Conservation (phyloP, 176 grass and related monocot species). For the Cenchrus purpureus region DNA sequence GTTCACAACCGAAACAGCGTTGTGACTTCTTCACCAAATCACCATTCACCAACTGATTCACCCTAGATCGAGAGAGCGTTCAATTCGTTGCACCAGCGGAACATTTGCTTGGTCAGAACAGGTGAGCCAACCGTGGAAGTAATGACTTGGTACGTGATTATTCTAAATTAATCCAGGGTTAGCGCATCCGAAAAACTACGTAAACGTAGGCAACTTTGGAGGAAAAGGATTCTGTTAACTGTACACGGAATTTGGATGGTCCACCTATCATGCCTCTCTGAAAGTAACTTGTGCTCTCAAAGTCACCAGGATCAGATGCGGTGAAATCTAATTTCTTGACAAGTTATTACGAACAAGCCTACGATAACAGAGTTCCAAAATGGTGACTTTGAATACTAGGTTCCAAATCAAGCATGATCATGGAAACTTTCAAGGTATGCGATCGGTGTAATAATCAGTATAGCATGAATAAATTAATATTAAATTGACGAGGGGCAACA, state of each 20-base stretch:
- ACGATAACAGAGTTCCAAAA: no score
- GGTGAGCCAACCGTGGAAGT: slow-evolving; percentile 34
- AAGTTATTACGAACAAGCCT: background rate
- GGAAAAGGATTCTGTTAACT: background rate
- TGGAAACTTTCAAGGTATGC: background rate
- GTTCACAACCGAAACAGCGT: background rate
- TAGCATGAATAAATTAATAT: background rate
- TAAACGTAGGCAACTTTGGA: slow-evolving; percentile 25
- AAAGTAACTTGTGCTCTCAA: background rate
- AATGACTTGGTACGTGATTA: slow-evolving; percentile 21
- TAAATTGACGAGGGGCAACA: background rate
- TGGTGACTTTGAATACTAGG: background rate
- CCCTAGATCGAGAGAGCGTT: no score
- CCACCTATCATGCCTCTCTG: background rate
- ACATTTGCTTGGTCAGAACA: slow-evolving; percentile 41
- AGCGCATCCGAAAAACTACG: slow-evolving; percentile 1
- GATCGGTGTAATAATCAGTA: background rate
- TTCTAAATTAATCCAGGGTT: background rate
- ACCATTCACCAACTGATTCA: background rate
- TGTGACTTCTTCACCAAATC: slow-evolving; percentile 7
- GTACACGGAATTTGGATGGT: background rate
- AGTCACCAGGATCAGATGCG: background rate
- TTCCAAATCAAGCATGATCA: background rate
- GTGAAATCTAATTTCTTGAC: background rate
- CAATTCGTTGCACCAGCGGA: slow-evolving; percentile 21